Evolutionary conservation across 345 rosid genomes (phyloP).

Genomic region (Erucastrum elatum): DNA sequence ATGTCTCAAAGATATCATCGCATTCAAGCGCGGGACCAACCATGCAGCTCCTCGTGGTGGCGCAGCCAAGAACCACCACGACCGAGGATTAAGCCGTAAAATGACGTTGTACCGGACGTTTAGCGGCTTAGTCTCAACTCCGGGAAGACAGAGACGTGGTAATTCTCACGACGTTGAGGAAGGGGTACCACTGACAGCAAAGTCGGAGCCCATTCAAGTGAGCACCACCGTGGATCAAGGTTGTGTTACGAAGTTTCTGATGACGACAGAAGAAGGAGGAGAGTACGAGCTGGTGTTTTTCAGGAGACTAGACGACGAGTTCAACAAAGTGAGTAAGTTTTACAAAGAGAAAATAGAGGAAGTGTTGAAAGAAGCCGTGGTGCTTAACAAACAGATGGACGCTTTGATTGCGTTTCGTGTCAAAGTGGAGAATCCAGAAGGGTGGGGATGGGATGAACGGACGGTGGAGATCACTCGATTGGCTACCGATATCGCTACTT

Average conservation of each 20-base stretch:
- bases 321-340: slow-evolving; percentile 37
- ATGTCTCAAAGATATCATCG: slow-evolving; percentile 39
- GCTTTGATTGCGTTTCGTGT: slow-evolving; percentile 63
- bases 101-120: slow-evolving; percentile 41
- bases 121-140: slow-evolving; percentile 45
- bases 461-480: slow-evolving; percentile 55
- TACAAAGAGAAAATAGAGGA: slow-evolving; percentile 37
- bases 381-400: slow-evolving; percentile 41
- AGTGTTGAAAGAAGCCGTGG: slow-evolving; percentile 36
- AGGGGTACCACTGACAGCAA: slow-evolving; percentile 25
- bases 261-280: slow-evolving; percentile 46
- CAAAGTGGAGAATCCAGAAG: slow-evolving; percentile 68
- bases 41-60: slow-evolving; percentile 30
- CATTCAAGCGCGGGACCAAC: slow-evolving; percentile 42
- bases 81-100: slow-evolving; percentile 33
- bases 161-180: slow-evolving; percentile 36
- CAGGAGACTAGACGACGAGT: slow-evolving; percentile 44
- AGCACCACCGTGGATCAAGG: not conserved
- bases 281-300: slow-evolving; percentile 44
- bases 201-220: slow-evolving; percentile 27
- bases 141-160: slow-evolving; percentile 27
- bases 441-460: slow-evolving; percentile 40
- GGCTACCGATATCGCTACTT: slow-evolving; percentile 58
- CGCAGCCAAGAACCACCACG: slow-evolving; percentile 8
- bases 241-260: slow-evolving; percentile 39